Percentiles rank a stretch among this genome's conserved stretches.
phyloP scores from a whole-genome alignment of 192 early-diverging fungal genomes.

The Linderina pennispora region DNA sequence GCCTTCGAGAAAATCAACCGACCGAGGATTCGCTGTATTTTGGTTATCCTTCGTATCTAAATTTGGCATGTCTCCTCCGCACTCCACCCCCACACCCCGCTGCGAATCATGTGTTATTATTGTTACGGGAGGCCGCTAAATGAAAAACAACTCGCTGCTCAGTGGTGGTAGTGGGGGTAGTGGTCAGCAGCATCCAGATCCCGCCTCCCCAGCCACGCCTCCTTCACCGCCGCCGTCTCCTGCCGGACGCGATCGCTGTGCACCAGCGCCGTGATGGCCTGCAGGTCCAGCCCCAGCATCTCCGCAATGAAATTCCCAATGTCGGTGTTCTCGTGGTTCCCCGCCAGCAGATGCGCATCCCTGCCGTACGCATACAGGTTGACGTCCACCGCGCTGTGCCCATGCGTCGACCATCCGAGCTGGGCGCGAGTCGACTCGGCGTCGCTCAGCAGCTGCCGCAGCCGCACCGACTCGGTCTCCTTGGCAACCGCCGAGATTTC shows the following conservation, averaged over 20 bases:
- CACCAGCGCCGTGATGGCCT: constrained; percentile 53
- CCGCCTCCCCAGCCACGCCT: constrained; percentile 33
- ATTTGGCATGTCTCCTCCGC: too few relatives aligned
- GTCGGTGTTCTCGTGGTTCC: constrained; percentile 86
- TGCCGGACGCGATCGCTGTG: constrained; percentile 34
- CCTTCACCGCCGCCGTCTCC: constrained; percentile 16
- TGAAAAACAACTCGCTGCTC: not conserved
- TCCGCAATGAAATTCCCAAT: constrained; percentile 68
- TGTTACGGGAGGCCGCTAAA: too few relatives aligned
- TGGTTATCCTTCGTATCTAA: too few relatives aligned
- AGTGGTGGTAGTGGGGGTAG: constrained; percentile 13
- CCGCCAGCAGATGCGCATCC: constrained; percentile 52
- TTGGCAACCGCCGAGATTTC: constrained; percentile 50
- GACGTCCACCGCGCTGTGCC: constrained; percentile 94
- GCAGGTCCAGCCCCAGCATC: constrained; percentile 57
- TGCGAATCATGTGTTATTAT: too few relatives aligned
- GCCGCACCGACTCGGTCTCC: constrained; percentile 17
- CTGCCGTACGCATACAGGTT: constrained; percentile 84
- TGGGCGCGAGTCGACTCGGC: constrained; percentile 53
- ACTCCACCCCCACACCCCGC: too few relatives aligned
- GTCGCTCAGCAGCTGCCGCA: constrained; percentile 49
- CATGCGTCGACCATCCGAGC: constrained; percentile 81
- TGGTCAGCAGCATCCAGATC: constrained; percentile 43
- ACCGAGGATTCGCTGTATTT: too few relatives aligned
- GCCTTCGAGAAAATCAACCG: too few relatives aligned